These are phyloP conservation scores for Penicillium chermesinum DNA, from an alignment of 495 filamentous ascomycete species.

Conservation along the genomic window DNA sequence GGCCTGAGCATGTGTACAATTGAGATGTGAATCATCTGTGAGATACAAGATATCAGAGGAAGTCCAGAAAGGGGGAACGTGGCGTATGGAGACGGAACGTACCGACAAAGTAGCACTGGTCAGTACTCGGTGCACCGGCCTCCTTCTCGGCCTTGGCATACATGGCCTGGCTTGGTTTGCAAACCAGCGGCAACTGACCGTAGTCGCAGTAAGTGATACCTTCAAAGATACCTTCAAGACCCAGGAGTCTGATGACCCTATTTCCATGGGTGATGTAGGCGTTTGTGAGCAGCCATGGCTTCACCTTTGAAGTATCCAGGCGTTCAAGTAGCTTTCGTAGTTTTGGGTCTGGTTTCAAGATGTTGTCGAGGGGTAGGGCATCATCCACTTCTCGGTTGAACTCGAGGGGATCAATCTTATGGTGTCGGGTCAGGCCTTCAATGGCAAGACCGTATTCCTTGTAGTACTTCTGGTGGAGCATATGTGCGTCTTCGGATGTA, in stretches of 20 bases:
- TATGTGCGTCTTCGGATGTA: constrained; percentile 63
- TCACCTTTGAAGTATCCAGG: constrained; percentile 73
- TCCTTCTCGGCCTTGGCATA: constrained; percentile 71
- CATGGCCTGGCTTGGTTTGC: constrained; percentile 83
- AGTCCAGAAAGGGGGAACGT: too few species aligned
- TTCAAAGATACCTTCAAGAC: constrained; percentile 83
- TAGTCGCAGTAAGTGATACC: constrained; percentile 95
- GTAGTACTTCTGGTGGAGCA: constrained; percentile 88
- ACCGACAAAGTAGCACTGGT: constrained; percentile 85
- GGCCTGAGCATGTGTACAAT: constrained; percentile 63
- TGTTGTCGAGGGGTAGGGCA: constrained; percentile 77
- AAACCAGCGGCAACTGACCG: constrained; percentile 56
- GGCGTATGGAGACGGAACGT: constrained; percentile 22
- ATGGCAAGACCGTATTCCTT: constrained; percentile 94
- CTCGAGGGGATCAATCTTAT: constrained; percentile 90
- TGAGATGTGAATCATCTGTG: constrained; percentile 75
- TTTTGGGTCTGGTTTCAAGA: constrained; percentile 70
- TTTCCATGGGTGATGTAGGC: constrained; percentile 86
- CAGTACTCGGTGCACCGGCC: constrained; percentile 50
- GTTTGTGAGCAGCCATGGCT: constrained; percentile 92
- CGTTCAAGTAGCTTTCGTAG: constrained; percentile 73
- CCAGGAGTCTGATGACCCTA: constrained; percentile 74
- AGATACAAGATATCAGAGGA: constrained; percentile 6
- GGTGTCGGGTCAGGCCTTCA: constrained; percentile 85
- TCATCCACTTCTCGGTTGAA: constrained; percentile 96